A percentile compares a stretch with the other conserved stretches of the same genome.
Evolutionary conservation across 176 grass and related monocot genomes (phyloP).

Genomic region (Oryza nivara): DNA sequence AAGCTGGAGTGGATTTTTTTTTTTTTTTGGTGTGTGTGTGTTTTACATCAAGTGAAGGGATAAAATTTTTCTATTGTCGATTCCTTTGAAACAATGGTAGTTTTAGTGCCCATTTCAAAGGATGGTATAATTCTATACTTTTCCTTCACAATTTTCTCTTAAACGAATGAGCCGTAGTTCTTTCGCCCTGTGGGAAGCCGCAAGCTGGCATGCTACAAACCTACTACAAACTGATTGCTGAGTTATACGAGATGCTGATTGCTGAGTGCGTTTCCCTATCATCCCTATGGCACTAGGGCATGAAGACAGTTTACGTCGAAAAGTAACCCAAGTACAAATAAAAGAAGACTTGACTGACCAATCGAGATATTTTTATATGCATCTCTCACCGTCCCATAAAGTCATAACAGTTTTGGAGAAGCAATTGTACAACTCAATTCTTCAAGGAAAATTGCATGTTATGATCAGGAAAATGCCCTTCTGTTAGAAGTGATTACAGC

Average conservation of each 20-base stretch:
- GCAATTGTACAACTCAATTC: not conserved
- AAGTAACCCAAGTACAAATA: not conserved
- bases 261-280: not conserved
- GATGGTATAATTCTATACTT: too few species aligned
- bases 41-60: too few species aligned
- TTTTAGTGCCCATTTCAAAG: too few species aligned
- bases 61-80: too few species aligned
- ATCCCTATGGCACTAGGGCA: not conserved
- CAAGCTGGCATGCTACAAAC: not conserved
- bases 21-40: too few species aligned
- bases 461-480: not conserved
- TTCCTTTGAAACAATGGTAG: too few species aligned
- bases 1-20: too few species aligned
- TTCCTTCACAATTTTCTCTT: too few species aligned
- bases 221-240: not conserved
- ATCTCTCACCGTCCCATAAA: not conserved
- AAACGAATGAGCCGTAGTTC: not conserved
- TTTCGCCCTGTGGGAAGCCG: not conserved
- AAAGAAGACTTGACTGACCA: constrained; percentile 16
- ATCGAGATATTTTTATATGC: not conserved
- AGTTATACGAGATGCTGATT: not conserved
- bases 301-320: not conserved
- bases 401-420: not conserved
- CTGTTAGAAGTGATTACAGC: not conserved
- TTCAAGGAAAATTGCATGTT: not conserved